Evolutionary conservation across 2,329 filamentous ascomycete species (phyloP), one percentile per base, ranked within the genome.

Genomic region (Penicillium sp.): DNA sequence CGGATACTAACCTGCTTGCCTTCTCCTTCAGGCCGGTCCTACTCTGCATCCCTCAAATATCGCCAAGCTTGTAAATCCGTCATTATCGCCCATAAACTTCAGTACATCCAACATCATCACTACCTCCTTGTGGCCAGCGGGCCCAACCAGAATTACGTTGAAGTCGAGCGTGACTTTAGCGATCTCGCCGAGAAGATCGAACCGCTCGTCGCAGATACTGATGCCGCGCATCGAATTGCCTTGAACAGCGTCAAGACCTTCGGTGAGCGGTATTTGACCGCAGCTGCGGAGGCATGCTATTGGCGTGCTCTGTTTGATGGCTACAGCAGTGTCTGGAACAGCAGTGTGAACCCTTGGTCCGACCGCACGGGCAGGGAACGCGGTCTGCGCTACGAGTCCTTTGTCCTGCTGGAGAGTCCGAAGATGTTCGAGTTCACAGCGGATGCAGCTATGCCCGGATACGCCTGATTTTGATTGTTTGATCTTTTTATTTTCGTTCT

Each of bases 111-210:
- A 52, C 79, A 82, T 55, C 78, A 82, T 57, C 75, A 80, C 51
- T 78, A 78, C 36, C 75, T 82, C 1, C 67, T 83, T 22, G 68
- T 75, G 7, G 61, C 76, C 14, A 68, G 68, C 11, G 81, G 80
- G 0, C 75, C 78, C 3, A 64, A 78, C 10, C 79, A 82, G 63
- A 83, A 82, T 64, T 81, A 75, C 46, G 75, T 83, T 35, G 73
- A 78, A 58, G 80, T 83, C 4, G 70, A 78, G 54, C 71, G 76
- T 14, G 78, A 83, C 68, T 88, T 86, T 70, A 83, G 82, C 63
- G 85, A 88, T 63, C 77, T 85, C 59, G 61, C 69, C 2, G 63
- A 70, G 7, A 77, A 73, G 40, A 74, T 80, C 55, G 59, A 78
- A 4, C 69, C 71, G 4, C 66, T 82, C 5, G 65, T 78, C 24